Base-by-base conservation (phyloP, 169 alveolate species). In the Eimeria praecox region DNA sequence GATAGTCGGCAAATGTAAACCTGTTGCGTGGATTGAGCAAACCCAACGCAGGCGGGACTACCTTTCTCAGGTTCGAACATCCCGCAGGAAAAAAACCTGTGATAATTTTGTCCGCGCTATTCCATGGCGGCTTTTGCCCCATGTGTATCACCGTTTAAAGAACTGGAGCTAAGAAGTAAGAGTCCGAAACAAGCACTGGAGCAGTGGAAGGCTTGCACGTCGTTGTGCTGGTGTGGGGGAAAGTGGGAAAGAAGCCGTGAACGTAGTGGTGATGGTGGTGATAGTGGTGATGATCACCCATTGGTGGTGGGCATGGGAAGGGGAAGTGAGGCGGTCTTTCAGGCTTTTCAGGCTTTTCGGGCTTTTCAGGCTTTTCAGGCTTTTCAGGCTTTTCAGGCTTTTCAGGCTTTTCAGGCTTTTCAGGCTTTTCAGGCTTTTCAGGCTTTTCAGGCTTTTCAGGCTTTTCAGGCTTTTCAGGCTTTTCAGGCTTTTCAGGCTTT, bases 281-380 rank as follows among this genome's bases (percentile, higher is more conserved):
- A 42, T 77, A 38, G 56, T 77, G 30, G 35, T 77, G 88, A 77
- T 77, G 59, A 22, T 38, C 30, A 42, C 9, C 30, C 9, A 10
- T 9, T 24, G 35, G 8, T 30, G 42, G 62, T 24, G 88, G 56
- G 88, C 59, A 46, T 77, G 56, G 56, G 38, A 62, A 16, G 33
- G 56, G 88, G 62, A 30, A 75, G 18, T 78, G 69, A 2, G 89
- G 89, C 6, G 89, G 89, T 30, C 44, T 78, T 8, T 78, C 89
- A 38, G 89, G 89, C 89, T 78, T 78, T 12, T 78, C 89, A 3
- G 89, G 89, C 33, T 82, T 82, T 3, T 22, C 71, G 5, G 90
- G 90, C 71, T 82, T 82, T n/a, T 82, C 90, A 30, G 89, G 89
- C 27, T 78, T 78, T 12, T 30, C 90, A 1, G 90, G 90, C 33